These are phyloP conservation scores for Dichotomopilus funicola DNA, from an alignment of 2,329 filamentous ascomycete genomes.

Conservation along the genomic window DNA sequence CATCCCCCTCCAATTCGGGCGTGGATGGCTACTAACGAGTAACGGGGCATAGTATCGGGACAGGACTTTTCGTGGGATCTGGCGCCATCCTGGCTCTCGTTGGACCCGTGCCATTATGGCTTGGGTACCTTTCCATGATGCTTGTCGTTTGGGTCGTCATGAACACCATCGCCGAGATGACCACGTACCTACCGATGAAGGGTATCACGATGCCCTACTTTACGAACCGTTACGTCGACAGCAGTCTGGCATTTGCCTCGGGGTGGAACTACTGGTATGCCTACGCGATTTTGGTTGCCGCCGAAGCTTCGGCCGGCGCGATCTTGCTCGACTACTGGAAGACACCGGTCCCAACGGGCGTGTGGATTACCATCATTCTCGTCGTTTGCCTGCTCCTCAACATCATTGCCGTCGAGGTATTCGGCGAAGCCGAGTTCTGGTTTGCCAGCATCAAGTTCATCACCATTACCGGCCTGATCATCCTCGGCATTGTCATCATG, in stretches of 20 bases:
- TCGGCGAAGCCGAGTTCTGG: constrained; percentile 57
- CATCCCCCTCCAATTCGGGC: not conserved
- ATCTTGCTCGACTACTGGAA: constrained; percentile 58
- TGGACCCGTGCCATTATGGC: constrained; percentile 61
- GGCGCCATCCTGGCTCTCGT: constrained; percentile 27
- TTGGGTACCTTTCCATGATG: constrained; percentile 58
- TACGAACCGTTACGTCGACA: constrained; percentile 49
- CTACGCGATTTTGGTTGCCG: constrained; percentile 51
- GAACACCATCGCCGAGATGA: constrained; percentile 51
- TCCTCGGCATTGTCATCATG: constrained; percentile 50
- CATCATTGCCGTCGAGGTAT: constrained; percentile 50
- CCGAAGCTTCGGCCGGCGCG: constrained; percentile 51
- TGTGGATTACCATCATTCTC: constrained; percentile 55
- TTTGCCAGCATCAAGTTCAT: constrained; percentile 56
- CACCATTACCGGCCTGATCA: constrained; percentile 51
- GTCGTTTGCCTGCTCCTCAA: constrained; percentile 49
- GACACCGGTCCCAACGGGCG: constrained; percentile 42
- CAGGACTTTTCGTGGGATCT: constrained; percentile 26
- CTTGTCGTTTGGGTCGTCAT: constrained; percentile 47
- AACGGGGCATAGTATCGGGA: constrained; percentile 22
- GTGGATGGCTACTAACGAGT: not conserved
- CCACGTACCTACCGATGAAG: constrained; percentile 47
- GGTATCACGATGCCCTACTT: constrained; percentile 53
- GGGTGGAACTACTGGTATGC: constrained; percentile 60
- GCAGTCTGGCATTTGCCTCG: constrained; percentile 48